Evolutionary conservation across 139 green algal genomes (phyloP).

Genomic region (Chlorella sp.): DNA sequence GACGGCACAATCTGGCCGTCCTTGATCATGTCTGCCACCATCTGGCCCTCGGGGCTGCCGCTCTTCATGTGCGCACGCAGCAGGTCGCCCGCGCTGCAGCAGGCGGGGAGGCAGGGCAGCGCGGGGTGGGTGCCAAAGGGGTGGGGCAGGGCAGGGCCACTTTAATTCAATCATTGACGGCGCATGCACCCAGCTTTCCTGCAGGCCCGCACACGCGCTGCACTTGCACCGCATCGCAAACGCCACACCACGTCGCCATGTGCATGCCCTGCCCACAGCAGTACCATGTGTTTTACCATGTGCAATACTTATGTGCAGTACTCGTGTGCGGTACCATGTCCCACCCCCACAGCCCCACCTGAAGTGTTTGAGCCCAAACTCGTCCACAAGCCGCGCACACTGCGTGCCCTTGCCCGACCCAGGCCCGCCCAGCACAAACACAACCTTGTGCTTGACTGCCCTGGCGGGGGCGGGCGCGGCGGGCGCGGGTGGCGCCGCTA

Average conservation of each 20-base stretch:
- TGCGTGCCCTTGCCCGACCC: constrained; percentile 89
- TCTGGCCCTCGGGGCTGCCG: constrained; percentile 86
- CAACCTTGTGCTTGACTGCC: constrained; percentile 37
- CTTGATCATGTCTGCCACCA: constrained; percentile 95
- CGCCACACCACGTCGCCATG: no score
- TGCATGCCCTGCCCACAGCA: no score
- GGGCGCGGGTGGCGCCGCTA: background rate
- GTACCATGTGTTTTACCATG: no score
- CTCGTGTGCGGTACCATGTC: no score
- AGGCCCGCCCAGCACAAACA: constrained; percentile 84
- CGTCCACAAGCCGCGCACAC: constrained; percentile 83
- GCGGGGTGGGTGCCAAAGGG: background rate
- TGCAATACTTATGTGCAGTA: no score
- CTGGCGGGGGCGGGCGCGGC: background rate
- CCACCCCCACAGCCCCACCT: constrained; percentile 34
- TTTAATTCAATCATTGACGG: background rate
- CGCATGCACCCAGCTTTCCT: background rate
- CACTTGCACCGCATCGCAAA: no score
- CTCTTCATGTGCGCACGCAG: constrained; percentile 90
- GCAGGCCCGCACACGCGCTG: background rate
- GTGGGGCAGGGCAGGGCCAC: no score
- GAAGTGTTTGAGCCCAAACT: constrained; percentile 89
- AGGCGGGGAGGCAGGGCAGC: background rate
- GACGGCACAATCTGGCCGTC: constrained; percentile 93
- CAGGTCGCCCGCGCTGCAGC: constrained; percentile 84